Percentiles rank a stretch among this genome's conserved stretches.
Conservation (phyloP, 1,284 basidiomycete species). For the Apiotrichum veenhuisii region DNA sequence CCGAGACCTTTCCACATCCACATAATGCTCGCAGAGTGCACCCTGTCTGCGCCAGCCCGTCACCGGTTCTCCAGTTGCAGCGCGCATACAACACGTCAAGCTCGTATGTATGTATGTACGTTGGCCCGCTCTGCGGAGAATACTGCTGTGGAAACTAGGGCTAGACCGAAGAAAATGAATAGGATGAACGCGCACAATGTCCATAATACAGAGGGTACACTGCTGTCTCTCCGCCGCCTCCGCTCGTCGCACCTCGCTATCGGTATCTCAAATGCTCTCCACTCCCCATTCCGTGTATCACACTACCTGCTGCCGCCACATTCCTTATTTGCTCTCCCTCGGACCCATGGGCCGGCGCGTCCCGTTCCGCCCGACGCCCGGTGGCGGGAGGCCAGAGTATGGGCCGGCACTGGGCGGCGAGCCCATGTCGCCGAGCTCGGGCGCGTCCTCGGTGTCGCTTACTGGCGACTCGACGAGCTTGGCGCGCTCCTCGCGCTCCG, state of each 20-base stretch:
- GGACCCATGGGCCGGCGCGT: background rate
- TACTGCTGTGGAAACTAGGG: background rate
- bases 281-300: background rate
- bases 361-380: background rate
- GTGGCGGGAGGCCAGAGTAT: background rate
- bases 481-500: conserved; percentile 34
- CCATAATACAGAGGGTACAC: background rate
- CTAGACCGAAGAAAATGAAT: background rate
- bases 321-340: background rate
- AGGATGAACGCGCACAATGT: background rate
- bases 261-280: background rate
- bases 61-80: background rate
- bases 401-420: background rate
- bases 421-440: background rate
- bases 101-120: background rate
- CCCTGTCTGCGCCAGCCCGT: background rate
- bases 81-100: conserved; percentile 3
- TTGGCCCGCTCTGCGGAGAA: background rate
- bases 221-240: too few species aligned
- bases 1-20: too few species aligned
- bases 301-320: background rate
- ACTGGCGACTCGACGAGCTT: conserved; percentile 23
- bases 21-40: background rate
- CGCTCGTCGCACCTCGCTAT: too few species aligned
- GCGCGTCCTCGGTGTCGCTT: background rate